Evolutionary conservation across 352 stramenopile genomes (phyloP), one percentile per base, ranked within the genome.

Genomic region (Phytophthora kernoviae): DNA sequence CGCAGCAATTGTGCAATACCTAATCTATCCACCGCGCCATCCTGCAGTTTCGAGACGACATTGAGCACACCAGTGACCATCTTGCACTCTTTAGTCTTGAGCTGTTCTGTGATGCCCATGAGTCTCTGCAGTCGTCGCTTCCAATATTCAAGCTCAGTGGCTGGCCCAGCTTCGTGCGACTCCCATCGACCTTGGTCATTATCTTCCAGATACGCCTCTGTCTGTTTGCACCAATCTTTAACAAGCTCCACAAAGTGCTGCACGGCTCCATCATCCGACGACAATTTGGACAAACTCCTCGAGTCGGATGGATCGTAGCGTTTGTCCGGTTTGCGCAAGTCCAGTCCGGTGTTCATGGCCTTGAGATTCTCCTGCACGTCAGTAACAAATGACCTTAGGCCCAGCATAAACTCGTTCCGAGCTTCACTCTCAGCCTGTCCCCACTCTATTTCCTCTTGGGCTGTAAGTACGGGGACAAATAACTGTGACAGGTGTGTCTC

Each of bases 291-390:
- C n/a, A 91, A 63, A 40, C 69, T 91, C 22, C 73, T 79, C n/a
- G 75, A 75, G 57, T 92, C 81, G 36, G 65, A 84, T 5, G 80
- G 62, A 49, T 94, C 83, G 49, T 92, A 93, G 33, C 73, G 67
- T 53, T 91, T 91, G 62, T 97, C 83, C 6, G 91, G 87, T 53
- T 96, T 96, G 14, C 80, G 81, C 41, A 97, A 62, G 53, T 97
- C 90, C 2, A 98, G 72, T 0, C 90, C 91, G 2, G 87, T 91
- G 53, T 70, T 92, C 74, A 98, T 92, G 36, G 78, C 89, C 61
- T 96, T 96, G 26, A 97, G 64, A 58, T 92, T 96, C 42, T 96
- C 88, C 45, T 97, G 85, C 6, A 97, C 79, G 54, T 96, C 84
- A 10, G 77, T 85, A 7, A 88, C 76, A 42, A 97, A 97, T 2